A percentile compares a stretch with the other conserved stretches of the same genome.
phyloP scores from a whole-genome alignment of 2,329 filamentous ascomycete species.

The Calonectria naviculata region DNA sequence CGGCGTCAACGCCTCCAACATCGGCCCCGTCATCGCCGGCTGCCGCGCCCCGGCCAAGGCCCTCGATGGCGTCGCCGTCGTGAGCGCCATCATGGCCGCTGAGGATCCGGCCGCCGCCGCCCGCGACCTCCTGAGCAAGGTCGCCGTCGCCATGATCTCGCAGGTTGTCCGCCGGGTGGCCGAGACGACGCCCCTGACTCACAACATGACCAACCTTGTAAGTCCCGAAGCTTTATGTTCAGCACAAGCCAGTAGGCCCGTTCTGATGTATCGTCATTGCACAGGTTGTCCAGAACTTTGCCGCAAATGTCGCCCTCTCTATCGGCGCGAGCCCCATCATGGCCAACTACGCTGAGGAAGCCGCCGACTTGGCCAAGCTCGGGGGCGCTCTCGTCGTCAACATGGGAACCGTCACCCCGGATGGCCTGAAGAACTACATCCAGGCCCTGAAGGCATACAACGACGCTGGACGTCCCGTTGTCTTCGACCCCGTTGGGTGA shows the following conservation, averaged over 20 bases:
- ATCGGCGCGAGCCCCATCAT: constrained; percentile 94
- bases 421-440: constrained; percentile 77
- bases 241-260: not conserved
- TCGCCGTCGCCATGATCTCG: constrained; percentile 61
- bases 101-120: constrained; percentile 74
- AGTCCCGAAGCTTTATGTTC: not conserved
- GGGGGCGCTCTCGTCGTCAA: constrained; percentile 88
- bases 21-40: constrained; percentile 80
- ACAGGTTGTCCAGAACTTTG: constrained; percentile 90
- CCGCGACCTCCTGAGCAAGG: constrained; percentile 59
- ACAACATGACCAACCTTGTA: constrained; percentile 96
- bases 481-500: constrained; percentile 90
- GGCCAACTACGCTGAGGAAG: constrained; percentile 88
- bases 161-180: constrained; percentile 71
- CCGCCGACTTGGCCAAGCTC: constrained; percentile 79
- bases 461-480: constrained; percentile 75
- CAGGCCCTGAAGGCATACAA: constrained; percentile 88
- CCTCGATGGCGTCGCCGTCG: constrained; percentile 86
- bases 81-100: constrained; percentile 87
- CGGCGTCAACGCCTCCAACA: constrained; percentile 83
- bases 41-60: constrained; percentile 64
- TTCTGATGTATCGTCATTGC: not conserved
- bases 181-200: constrained; percentile 76
- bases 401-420: constrained; percentile 90
- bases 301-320: constrained; percentile 88